These are phyloP conservation scores for Bromus sterilis DNA, from an alignment of 176 grass and related monocot species.

Conservation along the genomic window DNA sequence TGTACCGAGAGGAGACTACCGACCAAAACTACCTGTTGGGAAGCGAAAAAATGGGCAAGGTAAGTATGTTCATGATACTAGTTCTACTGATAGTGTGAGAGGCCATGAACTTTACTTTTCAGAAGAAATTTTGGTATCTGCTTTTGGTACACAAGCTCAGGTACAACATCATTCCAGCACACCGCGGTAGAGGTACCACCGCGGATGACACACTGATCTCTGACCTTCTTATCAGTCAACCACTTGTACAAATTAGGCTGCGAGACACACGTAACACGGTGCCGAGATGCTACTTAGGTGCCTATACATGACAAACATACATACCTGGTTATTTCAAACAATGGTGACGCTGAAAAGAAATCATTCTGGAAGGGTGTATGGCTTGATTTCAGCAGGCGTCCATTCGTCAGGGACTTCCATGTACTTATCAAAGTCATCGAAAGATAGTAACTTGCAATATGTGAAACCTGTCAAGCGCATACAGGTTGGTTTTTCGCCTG, in stretches of 20 bases:
- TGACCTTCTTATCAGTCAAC: constrained; percentile 72
- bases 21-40: too few relatives aligned
- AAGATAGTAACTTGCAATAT: constrained; percentile 44
- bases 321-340: not conserved
- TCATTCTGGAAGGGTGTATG: constrained; percentile 30
- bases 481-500: too few relatives aligned
- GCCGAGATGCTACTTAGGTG: not conserved
- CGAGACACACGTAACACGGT: not conserved
- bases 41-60: too few relatives aligned
- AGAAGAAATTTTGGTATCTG: constrained; percentile 29
- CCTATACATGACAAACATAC: not conserved
- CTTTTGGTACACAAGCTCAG: constrained; percentile 68
- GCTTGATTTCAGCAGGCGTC: constrained; percentile 71
- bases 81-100: too few relatives aligned
- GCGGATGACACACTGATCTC: constrained; percentile 73
- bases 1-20: too few relatives aligned
- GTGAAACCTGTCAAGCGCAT: too few relatives aligned
- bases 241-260: constrained; percentile 74
- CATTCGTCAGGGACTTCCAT: constrained; percentile 83
- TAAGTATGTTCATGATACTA: too few relatives aligned
- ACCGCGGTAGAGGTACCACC: constrained; percentile 60
- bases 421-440: constrained; percentile 88
- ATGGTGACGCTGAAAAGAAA: not conserved
- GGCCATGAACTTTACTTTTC: not conserved
- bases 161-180: constrained; percentile 68